Percentiles rank a stretch among this genome's conserved stretches.
phyloP scores from a whole-genome alignment of 768 basidiomycete genomes.

The Omphalotus guepiniiformis region DNA sequence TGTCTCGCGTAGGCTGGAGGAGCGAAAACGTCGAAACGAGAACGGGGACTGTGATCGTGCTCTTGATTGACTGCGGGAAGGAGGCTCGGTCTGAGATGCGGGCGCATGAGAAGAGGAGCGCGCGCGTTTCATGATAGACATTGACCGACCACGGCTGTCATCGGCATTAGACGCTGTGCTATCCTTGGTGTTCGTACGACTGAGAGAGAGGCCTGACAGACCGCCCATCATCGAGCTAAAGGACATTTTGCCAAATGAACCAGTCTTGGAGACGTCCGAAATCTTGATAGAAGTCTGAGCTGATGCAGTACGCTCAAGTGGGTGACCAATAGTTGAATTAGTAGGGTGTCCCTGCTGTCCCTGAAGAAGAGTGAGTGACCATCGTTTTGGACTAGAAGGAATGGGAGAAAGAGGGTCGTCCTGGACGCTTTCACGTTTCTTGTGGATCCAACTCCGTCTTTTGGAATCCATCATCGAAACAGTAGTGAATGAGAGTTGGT shows the following conservation, averaged over 20 bases:
- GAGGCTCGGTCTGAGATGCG: constrained; percentile 26
- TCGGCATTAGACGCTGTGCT: constrained; percentile 29
- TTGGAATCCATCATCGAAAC: too few relatives aligned
- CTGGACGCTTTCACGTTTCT: too few relatives aligned
- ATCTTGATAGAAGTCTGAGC: constrained; percentile 24
- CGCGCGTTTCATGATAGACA: constrained; percentile 38
- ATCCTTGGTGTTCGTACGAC: constrained; percentile 45
- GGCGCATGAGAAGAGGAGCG: constrained; percentile 50
- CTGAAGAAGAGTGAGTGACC: constrained; percentile 4
- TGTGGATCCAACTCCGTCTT: too few relatives aligned
- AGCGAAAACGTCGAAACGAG: constrained; percentile 51
- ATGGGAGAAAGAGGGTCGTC: too few relatives aligned
- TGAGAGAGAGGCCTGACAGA: constrained; percentile 59
- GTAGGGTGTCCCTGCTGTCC: not conserved
- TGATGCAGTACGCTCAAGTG: constrained; percentile 43
- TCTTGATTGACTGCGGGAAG: constrained; percentile 51
- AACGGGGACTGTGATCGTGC: constrained; percentile 83
- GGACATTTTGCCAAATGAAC: constrained; percentile 59
- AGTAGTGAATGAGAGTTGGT: too few relatives aligned
- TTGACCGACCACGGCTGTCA: constrained; percentile 51
- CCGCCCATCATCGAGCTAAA: constrained; percentile 71
- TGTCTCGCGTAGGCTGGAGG: constrained; percentile 51
- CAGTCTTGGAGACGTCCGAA: constrained; percentile 26
- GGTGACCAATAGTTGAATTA: constrained; percentile 20
- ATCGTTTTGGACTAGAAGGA: too few relatives aligned